These are phyloP conservation scores for Lolium perenne DNA, from an alignment of 176 grass and related monocot species.

Conservation along the genomic window DNA sequence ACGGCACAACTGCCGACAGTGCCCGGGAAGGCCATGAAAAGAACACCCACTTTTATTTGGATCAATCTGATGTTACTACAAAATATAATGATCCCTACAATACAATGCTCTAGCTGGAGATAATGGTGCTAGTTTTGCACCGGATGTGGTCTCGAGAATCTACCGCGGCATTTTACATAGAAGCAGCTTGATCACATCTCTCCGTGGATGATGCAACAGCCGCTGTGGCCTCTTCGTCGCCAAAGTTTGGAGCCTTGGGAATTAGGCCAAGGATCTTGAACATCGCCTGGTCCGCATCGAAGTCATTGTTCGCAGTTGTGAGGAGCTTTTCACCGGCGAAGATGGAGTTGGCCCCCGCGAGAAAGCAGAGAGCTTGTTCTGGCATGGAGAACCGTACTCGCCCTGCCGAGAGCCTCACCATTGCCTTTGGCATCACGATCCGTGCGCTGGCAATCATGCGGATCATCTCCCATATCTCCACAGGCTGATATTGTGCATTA, in stretches of 20 bases:
- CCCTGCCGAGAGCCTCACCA: slow-evolving; percentile 95
- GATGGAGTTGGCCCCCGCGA: slow-evolving; percentile 95
- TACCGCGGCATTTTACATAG: slow-evolving; percentile 40
- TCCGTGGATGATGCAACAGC: slow-evolving; percentile 14
- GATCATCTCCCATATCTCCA: slow-evolving; percentile 99
- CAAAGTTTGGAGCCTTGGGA: slow-evolving; percentile 79
- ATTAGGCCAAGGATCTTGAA: slow-evolving; percentile 92
- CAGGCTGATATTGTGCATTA: slow-evolving; percentile 59
- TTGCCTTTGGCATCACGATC: slow-evolving; percentile 90
- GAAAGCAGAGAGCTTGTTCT: slow-evolving; percentile 90
- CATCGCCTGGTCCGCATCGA: slow-evolving; percentile 82
- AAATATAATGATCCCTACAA: slow-evolving; percentile 39
- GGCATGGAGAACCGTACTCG: slow-evolving; percentile 91
- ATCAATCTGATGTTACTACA: slow-evolving; percentile 19
- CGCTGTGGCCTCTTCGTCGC: background rate
- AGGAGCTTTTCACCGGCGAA: slow-evolving; percentile 83
- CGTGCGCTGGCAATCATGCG: slow-evolving; percentile 93
- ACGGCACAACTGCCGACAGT: background rate
- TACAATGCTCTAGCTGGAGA: slow-evolving; percentile 12
- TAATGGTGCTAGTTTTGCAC: slow-evolving; percentile 39
- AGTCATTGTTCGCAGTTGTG: slow-evolving; percentile 87
- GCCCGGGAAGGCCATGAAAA: background rate
- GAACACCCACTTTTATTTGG: slow-evolving; percentile 23
- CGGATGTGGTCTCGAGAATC: background rate
- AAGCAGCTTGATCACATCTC: slow-evolving; percentile 53